phyloP scores from a whole-genome alignment of 2,329 filamentous ascomycete genomes.

The Trichophyton benhamiae region DNA sequence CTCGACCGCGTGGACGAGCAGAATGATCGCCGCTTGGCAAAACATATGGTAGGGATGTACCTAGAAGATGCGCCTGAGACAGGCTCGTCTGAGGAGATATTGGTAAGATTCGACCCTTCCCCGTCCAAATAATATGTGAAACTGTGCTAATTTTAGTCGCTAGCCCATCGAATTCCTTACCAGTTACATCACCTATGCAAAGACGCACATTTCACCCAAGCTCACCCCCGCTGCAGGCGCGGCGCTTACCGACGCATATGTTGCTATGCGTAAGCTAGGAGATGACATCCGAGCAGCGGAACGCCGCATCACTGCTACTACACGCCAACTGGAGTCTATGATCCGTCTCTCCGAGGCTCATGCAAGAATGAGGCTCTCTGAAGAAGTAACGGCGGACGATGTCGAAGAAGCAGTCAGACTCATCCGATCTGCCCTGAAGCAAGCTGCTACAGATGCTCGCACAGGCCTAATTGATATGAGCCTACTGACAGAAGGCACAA shows the following conservation, averaged over 20 bases:
- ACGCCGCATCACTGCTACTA: constrained; percentile 94
- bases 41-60: constrained; percentile 92
- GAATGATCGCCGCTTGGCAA: constrained; percentile 73
- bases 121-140: neutral
- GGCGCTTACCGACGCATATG: constrained; percentile 75
- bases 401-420: constrained; percentile 83
- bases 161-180: constrained; percentile 92
- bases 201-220: constrained; percentile 68
- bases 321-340: constrained; percentile 94
- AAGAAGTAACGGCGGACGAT: constrained; percentile 64
- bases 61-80: constrained; percentile 88
- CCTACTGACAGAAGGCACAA: constrained; percentile 85
- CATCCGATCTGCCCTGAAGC: constrained; percentile 89
- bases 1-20: constrained; percentile 88
- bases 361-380: constrained; percentile 86
- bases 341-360: constrained; percentile 93
- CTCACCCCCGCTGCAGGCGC: constrained; percentile 70
- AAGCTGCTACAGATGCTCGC: constrained; percentile 85
- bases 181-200: constrained; percentile 92
- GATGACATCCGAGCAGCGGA: constrained; percentile 77
- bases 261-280: constrained; percentile 88
- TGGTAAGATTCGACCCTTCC: constrained; percentile 45
- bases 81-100: constrained; percentile 60
- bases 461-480: constrained; percentile 95
- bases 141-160: constrained; percentile 7